phyloP scores from a whole-genome alignment of 1,284 basidiomycete species.

The Boletus semigastroideus region DNA sequence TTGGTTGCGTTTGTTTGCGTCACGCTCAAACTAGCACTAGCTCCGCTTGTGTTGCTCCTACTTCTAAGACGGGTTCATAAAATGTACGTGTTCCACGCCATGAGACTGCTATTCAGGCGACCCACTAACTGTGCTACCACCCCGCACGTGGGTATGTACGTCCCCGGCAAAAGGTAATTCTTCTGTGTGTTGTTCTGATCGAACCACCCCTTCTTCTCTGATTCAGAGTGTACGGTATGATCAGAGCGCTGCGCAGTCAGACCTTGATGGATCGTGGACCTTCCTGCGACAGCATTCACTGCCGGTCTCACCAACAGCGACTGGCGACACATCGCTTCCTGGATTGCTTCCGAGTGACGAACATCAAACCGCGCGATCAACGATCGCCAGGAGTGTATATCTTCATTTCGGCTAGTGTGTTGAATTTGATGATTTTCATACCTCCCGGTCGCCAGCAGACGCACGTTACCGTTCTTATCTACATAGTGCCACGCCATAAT shows the following conservation, averaged over 20 bases:
- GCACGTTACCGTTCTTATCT: background rate
- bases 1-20: constrained; percentile 9
- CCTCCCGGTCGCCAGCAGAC: background rate
- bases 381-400: constrained; percentile 26
- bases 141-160: too few relatives aligned
- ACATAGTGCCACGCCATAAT: background rate
- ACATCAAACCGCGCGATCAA: constrained; percentile 18
- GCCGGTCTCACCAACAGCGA: constrained; percentile 7
- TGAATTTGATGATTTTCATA: constrained; percentile 15
- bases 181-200: too few relatives aligned
- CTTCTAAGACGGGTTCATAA: background rate
- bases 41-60: background rate
- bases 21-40: background rate
- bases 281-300: constrained; percentile 6
- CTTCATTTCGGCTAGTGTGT: constrained; percentile 30
- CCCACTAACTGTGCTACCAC: background rate
- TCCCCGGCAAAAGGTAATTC: too few relatives aligned
- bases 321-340: constrained; percentile 1
- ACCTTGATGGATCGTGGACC: background rate
- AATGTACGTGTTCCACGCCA: background rate
- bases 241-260: background rate
- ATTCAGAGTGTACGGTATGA: constrained; percentile 4
- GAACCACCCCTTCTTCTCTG: too few relatives aligned
- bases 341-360: background rate
- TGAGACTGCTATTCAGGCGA: background rate